These are phyloP conservation scores for Annulohypoxylon truncatum DNA, from an alignment of 2,329 filamentous ascomycete genomes.

Conservation along the genomic window DNA sequence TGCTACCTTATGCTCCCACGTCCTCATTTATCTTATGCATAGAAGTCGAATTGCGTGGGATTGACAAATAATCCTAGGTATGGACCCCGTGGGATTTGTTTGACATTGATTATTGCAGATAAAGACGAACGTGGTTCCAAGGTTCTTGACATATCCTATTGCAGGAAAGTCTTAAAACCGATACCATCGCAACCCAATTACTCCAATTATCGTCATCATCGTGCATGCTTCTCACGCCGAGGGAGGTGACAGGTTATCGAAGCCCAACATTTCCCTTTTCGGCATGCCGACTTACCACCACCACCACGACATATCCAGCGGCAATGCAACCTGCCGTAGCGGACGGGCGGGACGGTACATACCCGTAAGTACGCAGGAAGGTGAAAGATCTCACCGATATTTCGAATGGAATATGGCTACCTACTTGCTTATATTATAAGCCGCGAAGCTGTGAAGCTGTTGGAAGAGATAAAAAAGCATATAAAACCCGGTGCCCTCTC, in stretches of 20 bases:
- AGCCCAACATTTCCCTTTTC: background rate
- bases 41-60: background rate
- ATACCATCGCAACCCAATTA: background rate
- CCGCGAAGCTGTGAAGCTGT: background rate
- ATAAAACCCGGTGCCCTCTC: conserved; percentile 12
- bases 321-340: conserved; percentile 15
- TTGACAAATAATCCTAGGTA: background rate
- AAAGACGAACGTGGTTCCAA: background rate
- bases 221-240: background rate
- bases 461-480: background rate
- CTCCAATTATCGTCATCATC: background rate
- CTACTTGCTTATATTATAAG: background rate
- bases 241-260: background rate
- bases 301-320: background rate
- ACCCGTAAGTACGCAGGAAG: background rate
- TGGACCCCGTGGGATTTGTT: conserved; percentile 5
- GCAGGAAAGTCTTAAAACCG: background rate
- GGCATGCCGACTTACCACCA: conserved; percentile 12
- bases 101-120: background rate
- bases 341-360: conserved; percentile 14
- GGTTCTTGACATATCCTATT: background rate
- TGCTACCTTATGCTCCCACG: background rate
- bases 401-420: background rate
- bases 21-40: background rate
- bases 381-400: conserved; percentile 13